phyloP scores from a whole-genome alignment of 208 protist species.

The Vickermania spadyakhi region DNA sequence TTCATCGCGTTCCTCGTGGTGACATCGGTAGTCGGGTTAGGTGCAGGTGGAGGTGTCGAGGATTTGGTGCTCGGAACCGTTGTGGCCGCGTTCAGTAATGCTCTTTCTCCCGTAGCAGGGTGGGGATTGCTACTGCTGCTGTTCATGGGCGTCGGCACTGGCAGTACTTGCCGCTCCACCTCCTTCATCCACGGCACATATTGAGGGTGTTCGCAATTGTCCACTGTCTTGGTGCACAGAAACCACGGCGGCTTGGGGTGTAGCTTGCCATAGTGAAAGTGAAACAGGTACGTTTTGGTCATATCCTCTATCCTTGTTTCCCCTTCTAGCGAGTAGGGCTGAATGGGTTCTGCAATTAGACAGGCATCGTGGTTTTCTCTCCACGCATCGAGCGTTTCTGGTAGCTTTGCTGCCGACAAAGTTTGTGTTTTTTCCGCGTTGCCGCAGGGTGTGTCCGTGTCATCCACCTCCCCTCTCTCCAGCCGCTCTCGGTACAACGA shows the following conservation, averaged over 20 bases:
- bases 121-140: background rate
- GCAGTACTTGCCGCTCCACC: constrained; percentile 8
- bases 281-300: constrained; percentile 20
- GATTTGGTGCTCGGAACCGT: background rate
- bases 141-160: background rate
- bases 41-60: background rate
- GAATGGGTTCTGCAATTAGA: background rate
- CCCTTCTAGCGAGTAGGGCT: too few species aligned
- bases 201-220: constrained; percentile 70
- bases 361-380: background rate
- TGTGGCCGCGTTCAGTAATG: background rate
- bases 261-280: constrained; percentile 30
- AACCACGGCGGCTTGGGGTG: constrained; percentile 73
- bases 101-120: background rate
- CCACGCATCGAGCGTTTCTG: background rate
- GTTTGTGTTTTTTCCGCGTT: too few species aligned
- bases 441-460: background rate
- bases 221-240: constrained; percentile 29
- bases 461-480: background rate
- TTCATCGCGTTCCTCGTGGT: background rate
- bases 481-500: background rate
- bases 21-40: too few species aligned
- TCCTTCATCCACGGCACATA: constrained; percentile 53
- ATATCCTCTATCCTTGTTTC: too few species aligned
- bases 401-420: background rate